These are phyloP conservation scores for Termitomyces sp. DNA, from an alignment of 768 basidiomycete genomes.

Conservation along the genomic window DNA sequence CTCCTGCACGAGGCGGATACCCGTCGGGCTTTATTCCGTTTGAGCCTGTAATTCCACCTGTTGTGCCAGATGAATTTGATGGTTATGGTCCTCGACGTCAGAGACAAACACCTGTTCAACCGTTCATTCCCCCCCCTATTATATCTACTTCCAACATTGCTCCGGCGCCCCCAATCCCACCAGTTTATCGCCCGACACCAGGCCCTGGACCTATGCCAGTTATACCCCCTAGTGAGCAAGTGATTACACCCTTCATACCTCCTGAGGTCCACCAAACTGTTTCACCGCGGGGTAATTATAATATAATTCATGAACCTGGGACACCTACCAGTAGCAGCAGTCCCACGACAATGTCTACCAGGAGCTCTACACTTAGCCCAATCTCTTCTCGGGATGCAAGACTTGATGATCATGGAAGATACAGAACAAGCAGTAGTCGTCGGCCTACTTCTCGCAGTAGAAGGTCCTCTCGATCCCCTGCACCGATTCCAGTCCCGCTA, in stretches of 20 bases:
- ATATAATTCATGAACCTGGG: not conserved
- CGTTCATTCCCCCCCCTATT: constrained; percentile 11
- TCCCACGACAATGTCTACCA: not conserved
- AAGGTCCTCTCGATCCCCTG: not conserved
- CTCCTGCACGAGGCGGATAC: not conserved
- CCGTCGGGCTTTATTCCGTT: constrained; percentile 16
- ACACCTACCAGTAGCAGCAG: not conserved
- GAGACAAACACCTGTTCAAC: not conserved
- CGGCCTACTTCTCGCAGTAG: not conserved
- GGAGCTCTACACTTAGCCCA: not conserved
- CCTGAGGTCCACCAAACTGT: not conserved
- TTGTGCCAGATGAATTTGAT: constrained; percentile 12
- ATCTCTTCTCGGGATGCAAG: not conserved
- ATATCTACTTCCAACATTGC: not conserved
- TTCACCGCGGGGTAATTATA: not conserved
- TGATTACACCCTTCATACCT: constrained; percentile 7
- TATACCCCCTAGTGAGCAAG: not conserved
- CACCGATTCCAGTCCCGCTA: not conserved
- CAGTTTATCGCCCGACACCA: not conserved
- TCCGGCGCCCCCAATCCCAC: constrained; percentile 16
- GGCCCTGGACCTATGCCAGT: constrained; percentile 14
- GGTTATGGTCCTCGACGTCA: not conserved
- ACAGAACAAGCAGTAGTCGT: not conserved
- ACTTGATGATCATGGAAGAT: not conserved
- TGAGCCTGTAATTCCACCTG: constrained; percentile 28